These are phyloP conservation scores for Blastobotrys petasosporus DNA, from an alignment of 1,139 yeast species.

Conservation along the genomic window DNA sequence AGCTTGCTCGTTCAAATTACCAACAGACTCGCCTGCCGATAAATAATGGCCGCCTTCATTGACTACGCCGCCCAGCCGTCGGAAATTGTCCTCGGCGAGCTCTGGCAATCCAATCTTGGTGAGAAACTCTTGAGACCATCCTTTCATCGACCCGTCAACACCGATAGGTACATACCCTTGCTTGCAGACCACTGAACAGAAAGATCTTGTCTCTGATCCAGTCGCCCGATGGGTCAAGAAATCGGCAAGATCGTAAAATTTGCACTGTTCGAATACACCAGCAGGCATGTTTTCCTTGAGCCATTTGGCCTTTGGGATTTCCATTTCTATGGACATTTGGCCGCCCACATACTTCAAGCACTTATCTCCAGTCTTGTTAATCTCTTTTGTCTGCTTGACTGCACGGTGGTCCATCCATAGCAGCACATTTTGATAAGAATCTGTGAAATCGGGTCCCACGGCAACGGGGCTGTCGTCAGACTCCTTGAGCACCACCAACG, in stretches of 20 bases:
- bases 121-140: constrained; percentile 85
- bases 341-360: constrained; percentile 93
- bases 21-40: constrained; percentile 86
- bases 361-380: constrained; percentile 74
- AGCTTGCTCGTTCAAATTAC: constrained; percentile 55
- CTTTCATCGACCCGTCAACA: constrained; percentile 74
- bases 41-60: constrained; percentile 65
- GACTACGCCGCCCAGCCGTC: constrained; percentile 75
- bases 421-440: constrained; percentile 71
- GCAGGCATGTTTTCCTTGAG: constrained; percentile 79
- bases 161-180: constrained; percentile 94
- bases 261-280: constrained; percentile 53
- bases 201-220: constrained; percentile 77
- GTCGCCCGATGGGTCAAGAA: constrained; percentile 88
- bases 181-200: constrained; percentile 87
- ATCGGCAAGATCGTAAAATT: constrained; percentile 90
- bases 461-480: constrained; percentile 64
- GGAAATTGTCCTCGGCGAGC: constrained; percentile 67
- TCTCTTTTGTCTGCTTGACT: constrained; percentile 69
- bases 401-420: constrained; percentile 99
- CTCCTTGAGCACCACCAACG: constrained; percentile 74
- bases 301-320: constrained; percentile 95
- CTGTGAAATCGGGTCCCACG: constrained; percentile 85
- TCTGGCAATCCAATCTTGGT: constrained; percentile 64
- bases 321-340: constrained; percentile 97